Base-by-base conservation (phyloP, 768 basidiomycete genomes). In the Tephrocybe rancida region DNA sequence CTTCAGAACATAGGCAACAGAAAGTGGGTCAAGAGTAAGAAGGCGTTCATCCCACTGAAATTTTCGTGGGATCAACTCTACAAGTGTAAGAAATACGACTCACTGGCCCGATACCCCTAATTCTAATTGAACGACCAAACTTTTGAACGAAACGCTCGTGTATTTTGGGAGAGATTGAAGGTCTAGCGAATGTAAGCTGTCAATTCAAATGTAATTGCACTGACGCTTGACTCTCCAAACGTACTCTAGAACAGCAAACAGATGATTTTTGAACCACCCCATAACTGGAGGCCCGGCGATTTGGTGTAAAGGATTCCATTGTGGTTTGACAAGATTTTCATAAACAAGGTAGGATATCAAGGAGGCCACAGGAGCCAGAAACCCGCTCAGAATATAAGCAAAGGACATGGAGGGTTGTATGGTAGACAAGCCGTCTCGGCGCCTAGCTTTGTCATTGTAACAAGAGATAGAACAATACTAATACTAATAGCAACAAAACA, bases 21-120 rank as follows among this genome's bases (percentile, higher is more conserved):
- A 87, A 21, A 80, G 66, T 4, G 92, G 90, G 64, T 96, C 94
- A 38, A 92, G 75, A 0, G 92, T 90, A 50, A 92, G 74, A 1
- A 96, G 81, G 30, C 94, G 85, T 37, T 84, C 78, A 55, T 89
- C 90, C 83, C 86, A 89, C 90, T 92, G 44, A 43, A 8, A 34
- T 30, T 43, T 35, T 37, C 37, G 44, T 49, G 8, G 44, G 30
- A 43, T 14, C 29, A 44, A 25, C n/a, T 8, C 34, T 6, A n/a
- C 27, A 35, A 11, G 3, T 32, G 38, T 19, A 41, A 37, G 42
- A 38, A 22, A 5, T 25, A 27, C 22, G 41, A n/a, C 89, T 56
- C 69, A 91, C 90, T 47, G 86, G 86, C 43, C 81, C 79, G 11
- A 86, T 55, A 3, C 90, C 90, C 42, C 82, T 78, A 46, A 92